Conservation (phyloP, 2,329 filamentous ascomycete genomes). For the Colletotrichum simmondsii region DNA sequence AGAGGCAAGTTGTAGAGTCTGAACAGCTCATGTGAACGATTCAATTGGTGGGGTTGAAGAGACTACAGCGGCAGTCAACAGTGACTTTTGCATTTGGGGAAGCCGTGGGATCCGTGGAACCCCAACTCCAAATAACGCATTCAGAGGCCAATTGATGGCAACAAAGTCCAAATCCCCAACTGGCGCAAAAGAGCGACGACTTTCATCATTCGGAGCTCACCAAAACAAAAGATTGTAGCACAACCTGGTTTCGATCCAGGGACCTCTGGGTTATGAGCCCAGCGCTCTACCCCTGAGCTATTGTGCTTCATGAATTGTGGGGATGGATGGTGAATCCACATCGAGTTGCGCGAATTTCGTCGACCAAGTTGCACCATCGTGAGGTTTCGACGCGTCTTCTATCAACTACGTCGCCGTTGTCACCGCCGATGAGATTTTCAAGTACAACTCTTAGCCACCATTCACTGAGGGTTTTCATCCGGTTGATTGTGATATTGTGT, state of each 20-base stretch:
- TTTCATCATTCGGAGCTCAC: not conserved
- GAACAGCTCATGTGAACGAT: not conserved
- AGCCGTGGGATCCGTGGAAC: not conserved
- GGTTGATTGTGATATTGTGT: too few species aligned
- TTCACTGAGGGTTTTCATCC: too few species aligned
- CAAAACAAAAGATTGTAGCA: not conserved
- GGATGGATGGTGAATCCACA: not conserved
- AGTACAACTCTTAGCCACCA: not conserved
- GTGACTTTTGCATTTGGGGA: too few species aligned
- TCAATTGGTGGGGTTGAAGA: not conserved
- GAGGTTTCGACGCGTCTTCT: not conserved
- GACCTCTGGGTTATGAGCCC: slow-evolving; percentile 8
- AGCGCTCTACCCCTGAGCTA: slow-evolving; percentile 57
- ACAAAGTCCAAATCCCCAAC: not conserved
- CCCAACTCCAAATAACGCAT: not conserved
- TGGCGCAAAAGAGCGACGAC: not conserved
- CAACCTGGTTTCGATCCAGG: slow-evolving; percentile 4
- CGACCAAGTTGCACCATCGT: not conserved
- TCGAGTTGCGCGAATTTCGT: not conserved
- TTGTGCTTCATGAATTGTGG: not conserved
- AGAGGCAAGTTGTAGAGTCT: not conserved
- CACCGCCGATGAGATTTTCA: not conserved
- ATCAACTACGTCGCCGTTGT: not conserved
- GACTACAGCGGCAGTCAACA: too few species aligned
- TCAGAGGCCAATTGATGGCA: too few species aligned